phyloP scores from a whole-genome alignment of 2,329 filamentous ascomycete species.

The Zasmidium citrigriseum region DNA sequence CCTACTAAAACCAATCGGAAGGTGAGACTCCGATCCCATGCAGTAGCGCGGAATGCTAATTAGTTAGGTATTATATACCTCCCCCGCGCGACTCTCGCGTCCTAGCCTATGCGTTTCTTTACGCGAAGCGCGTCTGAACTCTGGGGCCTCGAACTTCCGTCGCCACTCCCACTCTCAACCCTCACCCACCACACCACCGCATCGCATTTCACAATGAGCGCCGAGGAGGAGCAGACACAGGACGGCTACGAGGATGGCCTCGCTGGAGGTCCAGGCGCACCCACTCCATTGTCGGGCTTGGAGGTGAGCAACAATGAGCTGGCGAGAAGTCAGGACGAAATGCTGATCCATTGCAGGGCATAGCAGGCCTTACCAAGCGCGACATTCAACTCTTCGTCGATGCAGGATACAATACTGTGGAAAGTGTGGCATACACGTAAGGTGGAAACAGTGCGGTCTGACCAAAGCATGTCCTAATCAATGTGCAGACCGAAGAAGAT shows the following conservation, averaged over 20 bases:
- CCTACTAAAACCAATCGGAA: too few relatives aligned
- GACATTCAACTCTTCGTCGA: conserved; percentile 93
- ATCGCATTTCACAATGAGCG: conserved; percentile 49
- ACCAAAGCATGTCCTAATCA: conserved; percentile 24
- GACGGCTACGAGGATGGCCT: conserved; percentile 73
- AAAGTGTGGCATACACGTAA: conserved; percentile 91
- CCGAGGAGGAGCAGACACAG: conserved; percentile 65
- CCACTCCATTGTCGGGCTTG: conserved; percentile 79
- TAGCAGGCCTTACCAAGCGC: conserved; percentile 86
- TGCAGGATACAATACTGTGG: conserved; percentile 91
- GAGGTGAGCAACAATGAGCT: conserved; percentile 64
- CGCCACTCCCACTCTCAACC: not conserved
- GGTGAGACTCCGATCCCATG: too few relatives aligned
- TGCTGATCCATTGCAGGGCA: conserved; percentile 60
- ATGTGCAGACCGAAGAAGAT: conserved; percentile 63
- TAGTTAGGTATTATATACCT: too few relatives aligned
- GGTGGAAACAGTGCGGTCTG: not conserved
- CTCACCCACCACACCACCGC: not conserved
- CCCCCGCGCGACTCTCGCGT: too few relatives aligned
- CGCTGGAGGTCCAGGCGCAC: conserved; percentile 83
- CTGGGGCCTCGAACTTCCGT: not conserved
- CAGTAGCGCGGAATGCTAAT: too few relatives aligned
- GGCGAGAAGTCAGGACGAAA: conserved; percentile 13
- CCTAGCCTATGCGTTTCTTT: too few relatives aligned
- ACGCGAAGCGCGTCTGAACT: too few relatives aligned